Evolutionary conservation across 306 rosid species (phyloP), one percentile per base, ranked within the genome.

Genomic region (Quercus gilva): DNA sequence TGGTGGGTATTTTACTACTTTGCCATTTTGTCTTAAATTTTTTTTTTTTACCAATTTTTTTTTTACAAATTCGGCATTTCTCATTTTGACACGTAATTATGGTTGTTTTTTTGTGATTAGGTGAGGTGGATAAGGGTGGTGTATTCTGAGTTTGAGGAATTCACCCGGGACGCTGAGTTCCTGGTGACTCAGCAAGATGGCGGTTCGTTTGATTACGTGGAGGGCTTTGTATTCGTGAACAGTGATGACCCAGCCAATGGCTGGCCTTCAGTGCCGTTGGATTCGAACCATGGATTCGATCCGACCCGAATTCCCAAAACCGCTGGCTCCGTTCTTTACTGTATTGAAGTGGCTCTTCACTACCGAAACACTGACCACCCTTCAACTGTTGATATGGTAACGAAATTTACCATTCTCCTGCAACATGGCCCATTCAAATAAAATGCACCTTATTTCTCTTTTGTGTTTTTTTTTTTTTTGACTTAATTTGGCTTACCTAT

Each of bases 71-170:
- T 58, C 64, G 25, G 23, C 29, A 58, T 56, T 18, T 9, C 20
- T 58, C 23, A n/a, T 1, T 21, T 21, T 21, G 21, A 17, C 4
- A 84, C 61, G 49, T 69, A 76, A 65, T 51, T 73, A 8, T 18
- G 45, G 2, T 17, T 5, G 43, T 1, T 58, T 23, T 7, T 63
- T 63, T 19, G 67, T 68, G 61, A 84, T 85, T 86, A 96, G 99
- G 98, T 93, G 85, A 88, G 92, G 52, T 93, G 98, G 98, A 93
- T 93, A 83, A 91, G 99, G 84, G 76, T 91, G 74, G 94, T 96
- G 13, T 96, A 96, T 73, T 55, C 89, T 0, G 92, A 93, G 56
- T 93, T 93, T 76, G 96, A 88, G 56, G 89, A 86, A 15, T 96
- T 77, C 79, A 85, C 89, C 14, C 67, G 81, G 11, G 99, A 96